A percentile compares a stretch with the other conserved stretches of the same genome.
phyloP scores from a whole-genome alignment of 352 stramenopile species.

The Phytophthora niederhauseri region DNA sequence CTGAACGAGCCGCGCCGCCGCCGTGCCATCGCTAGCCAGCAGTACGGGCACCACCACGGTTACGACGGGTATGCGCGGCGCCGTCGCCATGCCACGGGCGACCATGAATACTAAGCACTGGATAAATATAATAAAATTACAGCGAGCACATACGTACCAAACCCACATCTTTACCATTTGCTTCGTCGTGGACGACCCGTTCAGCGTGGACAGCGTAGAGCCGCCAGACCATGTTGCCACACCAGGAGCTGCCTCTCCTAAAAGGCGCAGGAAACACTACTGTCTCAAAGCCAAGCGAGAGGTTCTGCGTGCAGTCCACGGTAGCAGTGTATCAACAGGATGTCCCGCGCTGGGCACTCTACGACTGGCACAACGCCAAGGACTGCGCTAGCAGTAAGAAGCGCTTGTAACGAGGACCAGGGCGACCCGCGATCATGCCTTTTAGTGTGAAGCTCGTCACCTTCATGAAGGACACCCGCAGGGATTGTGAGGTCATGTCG shows the following conservation, averaged over 20 bases:
- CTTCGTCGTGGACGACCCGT: background rate
- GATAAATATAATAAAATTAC: too few relatives aligned
- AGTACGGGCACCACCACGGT: too few relatives aligned
- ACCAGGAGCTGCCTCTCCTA: background rate
- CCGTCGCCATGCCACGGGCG: too few relatives aligned
- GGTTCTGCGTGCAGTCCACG: background rate
- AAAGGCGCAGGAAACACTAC: conserved; percentile 1
- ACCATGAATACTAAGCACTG: too few relatives aligned
- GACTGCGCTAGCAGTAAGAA: background rate
- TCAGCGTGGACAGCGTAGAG: background rate
- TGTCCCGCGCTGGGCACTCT: background rate
- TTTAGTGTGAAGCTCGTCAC: conserved; percentile 1
- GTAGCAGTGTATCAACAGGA: too few relatives aligned
- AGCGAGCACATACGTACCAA: too few relatives aligned
- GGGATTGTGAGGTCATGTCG: background rate
- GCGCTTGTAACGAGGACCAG: background rate
- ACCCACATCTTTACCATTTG: too few relatives aligned
- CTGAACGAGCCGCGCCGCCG: too few relatives aligned
- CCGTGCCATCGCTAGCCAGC: too few relatives aligned
- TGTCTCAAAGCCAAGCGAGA: background rate
- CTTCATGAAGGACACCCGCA: conserved; percentile 8
- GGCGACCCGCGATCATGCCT: background rate
- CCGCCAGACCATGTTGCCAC: background rate
- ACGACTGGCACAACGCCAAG: background rate
- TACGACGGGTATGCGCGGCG: too few relatives aligned